Evolutionary conservation across 768 basidiomycete species (phyloP).

Genomic region (Russula sp.): DNA sequence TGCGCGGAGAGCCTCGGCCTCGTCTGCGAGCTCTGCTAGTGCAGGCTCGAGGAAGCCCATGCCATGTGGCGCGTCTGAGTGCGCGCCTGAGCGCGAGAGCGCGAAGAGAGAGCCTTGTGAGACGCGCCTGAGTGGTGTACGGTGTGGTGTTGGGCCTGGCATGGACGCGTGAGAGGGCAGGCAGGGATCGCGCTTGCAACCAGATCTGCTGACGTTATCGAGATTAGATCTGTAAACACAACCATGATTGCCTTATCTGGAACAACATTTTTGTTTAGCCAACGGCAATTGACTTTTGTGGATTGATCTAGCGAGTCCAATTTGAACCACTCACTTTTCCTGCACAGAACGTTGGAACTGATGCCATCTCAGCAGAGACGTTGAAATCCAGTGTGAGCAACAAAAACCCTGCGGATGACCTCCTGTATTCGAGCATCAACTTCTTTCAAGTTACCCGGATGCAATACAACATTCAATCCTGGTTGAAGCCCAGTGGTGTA

Average conservation of each 20-base stretch:
- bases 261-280: too few relatives aligned
- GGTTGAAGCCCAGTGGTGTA: background rate
- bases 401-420: background rate
- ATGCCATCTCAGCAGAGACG: background rate
- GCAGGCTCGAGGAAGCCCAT: constrained; percentile 84
- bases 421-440: too few relatives aligned
- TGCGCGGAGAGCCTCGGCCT: constrained; percentile 73
- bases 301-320: too few relatives aligned
- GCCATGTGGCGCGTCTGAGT: constrained; percentile 75
- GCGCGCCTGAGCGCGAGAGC: constrained; percentile 71
- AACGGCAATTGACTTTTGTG: too few relatives aligned
- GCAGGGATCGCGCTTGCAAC: background rate
- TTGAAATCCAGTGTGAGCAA: background rate
- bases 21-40: constrained; percentile 83
- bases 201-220: constrained; percentile 3
- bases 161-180: background rate
- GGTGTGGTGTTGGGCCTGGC: constrained; percentile 49
- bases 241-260: background rate
- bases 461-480: background rate
- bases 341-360: background rate
- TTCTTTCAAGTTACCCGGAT: background rate
- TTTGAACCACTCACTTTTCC: background rate
- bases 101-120: constrained; percentile 90
- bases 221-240: background rate
- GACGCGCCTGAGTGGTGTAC: constrained; percentile 83